Percentiles rank a stretch among this genome's conserved stretches.
Evolutionary conservation across 768 basidiomycete genomes (phyloP).

Genomic region (Steccherinum ochraceum): DNA sequence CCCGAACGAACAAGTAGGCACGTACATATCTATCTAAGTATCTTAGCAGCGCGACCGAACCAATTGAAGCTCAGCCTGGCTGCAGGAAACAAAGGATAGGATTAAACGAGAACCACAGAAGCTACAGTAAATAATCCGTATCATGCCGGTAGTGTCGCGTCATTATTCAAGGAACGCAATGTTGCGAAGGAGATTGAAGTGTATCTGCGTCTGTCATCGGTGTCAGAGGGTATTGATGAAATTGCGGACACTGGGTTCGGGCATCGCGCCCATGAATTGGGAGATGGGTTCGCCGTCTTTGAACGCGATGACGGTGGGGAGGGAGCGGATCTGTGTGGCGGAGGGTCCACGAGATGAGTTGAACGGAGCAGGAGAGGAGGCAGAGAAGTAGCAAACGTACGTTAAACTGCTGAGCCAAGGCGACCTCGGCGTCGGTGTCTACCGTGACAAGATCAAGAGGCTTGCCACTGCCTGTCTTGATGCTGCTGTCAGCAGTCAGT

Average conservation of each 20-base stretch:
- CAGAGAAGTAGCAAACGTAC: conserved; percentile 26
- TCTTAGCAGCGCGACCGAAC: no score
- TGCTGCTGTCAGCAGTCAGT: conserved; percentile 38
- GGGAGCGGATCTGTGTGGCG: conserved; percentile 53
- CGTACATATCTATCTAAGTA: no score
- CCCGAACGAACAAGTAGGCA: no score
- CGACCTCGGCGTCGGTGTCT: conserved; percentile 50
- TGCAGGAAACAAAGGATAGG: no score
- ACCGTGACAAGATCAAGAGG: conserved; percentile 70
- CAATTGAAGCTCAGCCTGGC: no score
- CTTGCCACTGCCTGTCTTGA: conserved; percentile 45
- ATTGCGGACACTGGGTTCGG: conserved; percentile 20
- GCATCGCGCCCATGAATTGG: conserved; percentile 47
- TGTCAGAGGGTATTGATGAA: conserved; percentile 19
- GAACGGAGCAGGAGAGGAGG: neutral
- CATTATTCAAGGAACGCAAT: no score
- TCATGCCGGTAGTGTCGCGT: no score
- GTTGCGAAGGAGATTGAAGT: no score
- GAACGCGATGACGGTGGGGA: conserved; percentile 82
- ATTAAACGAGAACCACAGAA: no score
- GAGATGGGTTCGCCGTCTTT: conserved; percentile 51
- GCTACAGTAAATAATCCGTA: no score
- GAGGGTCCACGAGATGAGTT: no score
- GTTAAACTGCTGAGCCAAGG: conserved; percentile 44
- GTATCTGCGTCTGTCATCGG: neutral